Base-by-base conservation (phyloP, 768 basidiomycete genomes). In the Calvatia gigantea region DNA sequence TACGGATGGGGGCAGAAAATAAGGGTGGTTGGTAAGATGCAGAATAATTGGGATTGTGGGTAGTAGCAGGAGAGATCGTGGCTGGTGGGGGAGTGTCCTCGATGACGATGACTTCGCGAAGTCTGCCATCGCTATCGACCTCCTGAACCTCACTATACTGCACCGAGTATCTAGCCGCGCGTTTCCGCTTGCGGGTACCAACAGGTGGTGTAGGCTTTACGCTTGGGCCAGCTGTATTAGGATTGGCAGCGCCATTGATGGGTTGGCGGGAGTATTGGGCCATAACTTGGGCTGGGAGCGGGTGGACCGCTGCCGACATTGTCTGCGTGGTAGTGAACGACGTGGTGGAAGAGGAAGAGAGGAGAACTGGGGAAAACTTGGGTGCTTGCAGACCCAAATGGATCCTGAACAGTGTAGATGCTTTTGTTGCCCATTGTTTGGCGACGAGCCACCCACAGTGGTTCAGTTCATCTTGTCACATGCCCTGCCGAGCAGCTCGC, bases 101-200 rank as follows among this genome's bases (percentile, higher is more conserved):
- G 70, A 94, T 92, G 63, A 94, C 87, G 71, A 94, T 94, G 68
- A 94, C 88, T 70, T 94, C 91, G 51, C 91, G 76, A 35, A 91
- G 76, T 61, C 79, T 76, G 58, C 91, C 91, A 46, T 86, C 76
- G 62, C 76, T 79, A 72, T 94, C 91, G 68, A 92, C 80, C 73
- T 94, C 91, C 64, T 92, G 85, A 37, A 91, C 89, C 69, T 93
- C 90, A 67, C 87, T 90, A 76, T 91, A 93, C 75, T 82, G 87
- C 70, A 93, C 86, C 21, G 85, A 87, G 69, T 81, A 89, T 64
- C 89, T 87, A 64, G 87, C 85, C 28, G 85, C 79, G 67, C 89
- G 84, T 75, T 91, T 91, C 62, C 90, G 85, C 73, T 91, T 91
- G 76, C 89, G 85, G 60, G 85, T 82, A 44, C 82, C 74, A 61